These are phyloP conservation scores for Xanthoconium separans DNA, from an alignment of 1,284 basidiomycete species.

Conservation along the genomic window DNA sequence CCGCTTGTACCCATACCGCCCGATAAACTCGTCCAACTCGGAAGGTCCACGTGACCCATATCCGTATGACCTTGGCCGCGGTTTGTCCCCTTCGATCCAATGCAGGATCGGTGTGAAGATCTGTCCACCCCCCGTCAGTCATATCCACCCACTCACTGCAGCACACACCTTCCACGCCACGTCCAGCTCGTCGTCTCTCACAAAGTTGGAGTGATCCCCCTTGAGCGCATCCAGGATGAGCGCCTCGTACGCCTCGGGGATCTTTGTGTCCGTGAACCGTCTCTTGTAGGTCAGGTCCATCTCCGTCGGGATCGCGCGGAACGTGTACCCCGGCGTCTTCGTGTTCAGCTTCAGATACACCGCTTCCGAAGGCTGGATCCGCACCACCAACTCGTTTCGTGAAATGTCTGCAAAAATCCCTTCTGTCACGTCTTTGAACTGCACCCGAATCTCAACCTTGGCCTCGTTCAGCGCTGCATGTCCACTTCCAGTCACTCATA, in stretches of 20 bases:
- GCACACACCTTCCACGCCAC: slow-evolving; percentile 86
- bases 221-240: slow-evolving; percentile 89
- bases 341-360: slow-evolving; percentile 95
- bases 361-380: slow-evolving; percentile 93
- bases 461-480: slow-evolving; percentile 86
- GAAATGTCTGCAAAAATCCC: slow-evolving; percentile 96
- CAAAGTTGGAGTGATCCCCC: slow-evolving; percentile 91
- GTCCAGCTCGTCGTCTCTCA: slow-evolving; percentile 92
- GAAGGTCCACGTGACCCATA: slow-evolving; percentile 95
- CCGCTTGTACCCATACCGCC: slow-evolving; percentile 78
- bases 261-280: slow-evolving; percentile 83
- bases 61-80: slow-evolving; percentile 76
- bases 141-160: not conserved
- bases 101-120: slow-evolving; percentile 95
- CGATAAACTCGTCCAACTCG: slow-evolving; percentile 75
- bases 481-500: slow-evolving; percentile 6
- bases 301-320: slow-evolving; percentile 88
- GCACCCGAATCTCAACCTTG: slow-evolving; percentile 95
- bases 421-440: slow-evolving; percentile 94
- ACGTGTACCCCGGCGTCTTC: slow-evolving; percentile 88
- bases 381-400: slow-evolving; percentile 92
- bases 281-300: slow-evolving; percentile 98
- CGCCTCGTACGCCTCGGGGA: slow-evolving; percentile 93
- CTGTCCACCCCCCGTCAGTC: slow-evolving; percentile 38
- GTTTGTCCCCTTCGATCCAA: slow-evolving; percentile 83